Evolutionary conservation across 306 rosid species (phyloP), one percentile per base, ranked within the genome.

Genomic region (Sicyos baderoa): DNA sequence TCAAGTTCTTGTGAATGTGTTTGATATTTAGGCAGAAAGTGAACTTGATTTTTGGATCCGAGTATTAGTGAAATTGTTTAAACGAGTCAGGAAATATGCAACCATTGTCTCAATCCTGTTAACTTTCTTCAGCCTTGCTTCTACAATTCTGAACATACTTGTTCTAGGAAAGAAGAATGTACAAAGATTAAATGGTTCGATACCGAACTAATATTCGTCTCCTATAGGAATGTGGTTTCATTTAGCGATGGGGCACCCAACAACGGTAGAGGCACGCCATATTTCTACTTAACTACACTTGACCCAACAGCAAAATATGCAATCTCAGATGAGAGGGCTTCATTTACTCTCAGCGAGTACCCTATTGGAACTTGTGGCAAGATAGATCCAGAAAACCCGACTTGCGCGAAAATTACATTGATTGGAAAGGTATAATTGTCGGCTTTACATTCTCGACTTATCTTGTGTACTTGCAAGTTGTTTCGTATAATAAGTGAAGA

Each of bases 331-430:
- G 79, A 74, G 37, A 89, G 87, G 76, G 87, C 96, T 77, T 93
- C 97, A 10, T 84, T 93, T 70, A 83, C 97, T 0, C 77, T 88
- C 68, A 89, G 97, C 25, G 97, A 93, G 64, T 74, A 88, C 79
- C 83, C 98, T 68, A 62, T 93, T 29, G 96, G 97, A 72, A 89
- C 96, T 57, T 93, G 97, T 77, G 96, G 96, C 68, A 85, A 72
- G 70, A 68, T 1, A 7, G 98, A 93, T 54, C 98, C 98, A 0
- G 91, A 88, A 84, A 89, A 88, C 54, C 98, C 97, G 62, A 76
- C 91, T 35, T 93, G 98, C 65, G 84, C 98, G 16, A 89, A 93
- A 83, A 76, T 89, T 53, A 81, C 97, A 18, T 87, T 93, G 9
- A 88, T 82, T 0, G 98, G 98, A 72, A 86, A 89, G 96, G 98